Evolutionary conservation across 148 eudicot species (phyloP), one percentile per base, ranked within the genome.

Genomic region (Simmondsia chinensis): DNA sequence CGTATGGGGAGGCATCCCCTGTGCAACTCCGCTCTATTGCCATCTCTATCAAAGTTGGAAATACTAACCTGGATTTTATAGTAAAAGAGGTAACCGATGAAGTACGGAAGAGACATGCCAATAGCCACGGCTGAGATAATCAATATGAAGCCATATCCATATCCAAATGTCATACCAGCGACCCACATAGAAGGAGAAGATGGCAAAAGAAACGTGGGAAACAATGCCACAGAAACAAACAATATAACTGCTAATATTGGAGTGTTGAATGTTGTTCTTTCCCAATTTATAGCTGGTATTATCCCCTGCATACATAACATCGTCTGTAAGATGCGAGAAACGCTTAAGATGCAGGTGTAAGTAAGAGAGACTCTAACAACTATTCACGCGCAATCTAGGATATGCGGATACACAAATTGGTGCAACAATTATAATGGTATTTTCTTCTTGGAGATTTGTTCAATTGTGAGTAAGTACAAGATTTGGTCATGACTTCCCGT

Each of bases 101-200:
- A 61, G 57, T 73, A 89, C 4, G 97, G 97, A 45, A 89, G 65
- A 9, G 93, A 84, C 22, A 73, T 63, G 20, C 97, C 97, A 46
- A 89, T 70, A 48, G 59, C 15, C 9, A 63, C 75, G 29, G 74
- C 95, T 17, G 69, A 59, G 47, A 85, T 76, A 43, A 74, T 81
- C 19, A 84, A 56, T 24, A 84, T 66, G 75, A 84, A 89, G 25
- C 97, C 95, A 29, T 36, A 74, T 52, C 87, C 93, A 45, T 89
- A 89, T 29, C 97, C 97, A 49, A 84, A 89, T 32, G 85, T 89
- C 95, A 89, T 84, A 48, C 95, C 97, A 35, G 94, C 95, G 46
- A 85, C 70, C 97, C 97, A 89, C 87, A 81, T 78, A 31, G 97
- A 89, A 21, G 97, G 97, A 12, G 93, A 54, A 33, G 93, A 78